These are phyloP conservation scores for Hypoxylon sp. DNA, from an alignment of 2,329 filamentous ascomycete genomes.

Conservation along the genomic window DNA sequence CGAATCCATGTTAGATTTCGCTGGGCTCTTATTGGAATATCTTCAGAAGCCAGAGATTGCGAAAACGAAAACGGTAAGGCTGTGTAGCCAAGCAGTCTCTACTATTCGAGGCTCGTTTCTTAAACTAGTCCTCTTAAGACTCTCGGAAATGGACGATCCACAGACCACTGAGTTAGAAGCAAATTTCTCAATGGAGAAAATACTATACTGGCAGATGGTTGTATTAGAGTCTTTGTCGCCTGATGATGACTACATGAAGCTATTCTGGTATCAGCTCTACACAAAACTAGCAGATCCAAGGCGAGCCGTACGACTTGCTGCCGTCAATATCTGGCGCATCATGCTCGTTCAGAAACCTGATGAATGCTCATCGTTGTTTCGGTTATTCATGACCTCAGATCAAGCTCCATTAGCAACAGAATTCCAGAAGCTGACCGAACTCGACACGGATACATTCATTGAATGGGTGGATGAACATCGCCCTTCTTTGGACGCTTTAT, in stretches of 20 bases:
- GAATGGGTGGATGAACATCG: slow-evolving; percentile 89
- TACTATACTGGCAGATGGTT: slow-evolving; percentile 96
- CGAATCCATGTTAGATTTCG: slow-evolving; percentile 86
- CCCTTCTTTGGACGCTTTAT: slow-evolving; percentile 82
- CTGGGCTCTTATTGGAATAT: slow-evolving; percentile 87
- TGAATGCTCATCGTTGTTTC: slow-evolving; percentile 81
- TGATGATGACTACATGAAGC: slow-evolving; percentile 84
- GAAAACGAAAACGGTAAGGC: slow-evolving; percentile 85
- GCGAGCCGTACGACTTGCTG: slow-evolving; percentile 77
- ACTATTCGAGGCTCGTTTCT: slow-evolving; percentile 84
- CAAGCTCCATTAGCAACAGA: slow-evolving; percentile 80
- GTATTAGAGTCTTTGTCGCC: slow-evolving; percentile 82
- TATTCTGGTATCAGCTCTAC: slow-evolving; percentile 95
- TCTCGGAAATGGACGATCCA: slow-evolving; percentile 85
- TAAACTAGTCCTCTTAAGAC: slow-evolving; percentile 80
- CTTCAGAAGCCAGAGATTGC: slow-evolving; percentile 88
- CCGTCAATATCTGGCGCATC: slow-evolving; percentile 90
- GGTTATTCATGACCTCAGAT: slow-evolving; percentile 77
- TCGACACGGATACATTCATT: slow-evolving; percentile 91
- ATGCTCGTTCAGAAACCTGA: slow-evolving; percentile 93
- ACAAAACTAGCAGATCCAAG: slow-evolving; percentile 83
- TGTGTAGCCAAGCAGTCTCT: slow-evolving; percentile 87
- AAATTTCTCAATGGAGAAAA: slow-evolving; percentile 82
- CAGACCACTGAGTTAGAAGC: slow-evolving; percentile 73
- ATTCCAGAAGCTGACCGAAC: slow-evolving; percentile 86